These are phyloP conservation scores for Xylaria digitata DNA, from an alignment of 2,329 filamentous ascomycete species.

Conservation along the genomic window DNA sequence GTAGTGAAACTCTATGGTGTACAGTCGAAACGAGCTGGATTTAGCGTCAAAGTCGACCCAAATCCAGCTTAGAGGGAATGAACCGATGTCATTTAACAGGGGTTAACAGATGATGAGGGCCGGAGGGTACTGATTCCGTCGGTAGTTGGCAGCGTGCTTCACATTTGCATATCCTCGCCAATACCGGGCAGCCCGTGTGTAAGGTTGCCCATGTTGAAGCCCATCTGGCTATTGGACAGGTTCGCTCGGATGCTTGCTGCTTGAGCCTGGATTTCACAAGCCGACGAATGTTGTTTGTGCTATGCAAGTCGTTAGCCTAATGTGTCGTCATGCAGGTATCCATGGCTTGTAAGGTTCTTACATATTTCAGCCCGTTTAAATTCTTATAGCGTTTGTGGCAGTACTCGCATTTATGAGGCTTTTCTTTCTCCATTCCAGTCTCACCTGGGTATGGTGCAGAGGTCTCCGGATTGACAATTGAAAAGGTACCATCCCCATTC, in stretches of 20 bases:
- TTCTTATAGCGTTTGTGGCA: slow-evolving; percentile 99
- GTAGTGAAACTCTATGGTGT: slow-evolving; percentile 45
- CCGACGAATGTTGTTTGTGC: slow-evolving; percentile 85
- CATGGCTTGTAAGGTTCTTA: slow-evolving; percentile 55
- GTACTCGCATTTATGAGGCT: slow-evolving; percentile 96
- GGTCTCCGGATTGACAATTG: slow-evolving; percentile 96
- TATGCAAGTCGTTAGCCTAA: slow-evolving; percentile 52
- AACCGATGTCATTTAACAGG: slow-evolving; percentile 25
- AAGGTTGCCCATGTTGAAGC: slow-evolving; percentile 48
- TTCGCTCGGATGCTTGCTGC: slow-evolving; percentile 57
- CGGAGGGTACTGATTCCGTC: neutral
- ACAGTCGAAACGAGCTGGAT: slow-evolving; percentile 41
- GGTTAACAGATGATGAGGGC: slow-evolving; percentile 9
- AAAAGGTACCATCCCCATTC: slow-evolving; percentile 96
- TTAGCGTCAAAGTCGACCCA: slow-evolving; percentile 15
- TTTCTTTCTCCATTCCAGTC: slow-evolving; percentile 99
- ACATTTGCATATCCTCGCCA: slow-evolving; percentile 62
- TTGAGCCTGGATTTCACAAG: slow-evolving; percentile 85
- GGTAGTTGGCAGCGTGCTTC: slow-evolving; percentile 24
- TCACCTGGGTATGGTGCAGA: slow-evolving; percentile 95
- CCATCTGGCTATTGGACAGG: slow-evolving; percentile 49
- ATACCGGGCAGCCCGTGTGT: slow-evolving; percentile 63
- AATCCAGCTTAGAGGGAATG: slow-evolving; percentile 14
- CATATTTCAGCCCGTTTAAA: slow-evolving; percentile 96
- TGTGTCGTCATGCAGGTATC: slow-evolving; percentile 7